phyloP scores from a whole-genome alignment of 2,329 filamentous ascomycete genomes.

The Hymenoscyphus fraxineus region DNA sequence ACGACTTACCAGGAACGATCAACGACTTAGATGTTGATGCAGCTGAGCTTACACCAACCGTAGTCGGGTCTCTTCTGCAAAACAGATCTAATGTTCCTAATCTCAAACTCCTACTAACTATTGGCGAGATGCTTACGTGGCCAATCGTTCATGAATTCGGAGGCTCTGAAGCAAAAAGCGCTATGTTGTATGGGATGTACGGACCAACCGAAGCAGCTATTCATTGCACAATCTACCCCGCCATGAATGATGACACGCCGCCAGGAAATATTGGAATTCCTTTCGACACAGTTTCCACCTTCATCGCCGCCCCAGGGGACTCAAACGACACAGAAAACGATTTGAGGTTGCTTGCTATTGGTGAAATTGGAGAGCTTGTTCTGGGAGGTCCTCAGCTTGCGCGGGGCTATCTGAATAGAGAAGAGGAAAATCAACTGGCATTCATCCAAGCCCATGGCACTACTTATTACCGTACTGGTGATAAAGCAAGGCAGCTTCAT shows the following conservation, averaged over 20 bases:
- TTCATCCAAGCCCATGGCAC: conserved; percentile 67
- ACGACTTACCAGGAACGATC: conserved; percentile 68
- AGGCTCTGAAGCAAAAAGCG: conserved; percentile 37
- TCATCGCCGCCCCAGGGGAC: conserved; percentile 29
- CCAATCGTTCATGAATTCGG: conserved; percentile 79
- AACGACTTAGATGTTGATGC: conserved; percentile 68
- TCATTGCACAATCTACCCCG: conserved; percentile 74
- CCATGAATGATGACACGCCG: conserved; percentile 52
- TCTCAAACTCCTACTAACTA: conserved; percentile 72
- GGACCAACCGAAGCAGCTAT: conserved; percentile 90
- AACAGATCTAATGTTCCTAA: conserved; percentile 63
- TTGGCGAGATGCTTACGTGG: conserved; percentile 86
- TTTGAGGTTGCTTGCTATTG: conserved; percentile 30
- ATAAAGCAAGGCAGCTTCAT: conserved; percentile 66
- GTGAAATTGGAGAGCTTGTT: conserved; percentile 59
- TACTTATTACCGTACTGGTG: conserved; percentile 76
- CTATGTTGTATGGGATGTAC: conserved; percentile 89
- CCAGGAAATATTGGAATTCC: conserved; percentile 72
- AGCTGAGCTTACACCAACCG: conserved; percentile 84
- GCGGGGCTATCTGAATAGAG: conserved; percentile 74
- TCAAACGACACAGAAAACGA: conserved; percentile 19
- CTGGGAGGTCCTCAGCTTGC: conserved; percentile 79
- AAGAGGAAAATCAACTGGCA: conserved; percentile 66
- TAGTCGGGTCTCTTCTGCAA: conserved; percentile 72
- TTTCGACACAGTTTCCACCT: conserved; percentile 63